These are phyloP conservation scores for Wickerhamomyces alni DNA, from an alignment of 805 yeast species.

Conservation along the genomic window DNA sequence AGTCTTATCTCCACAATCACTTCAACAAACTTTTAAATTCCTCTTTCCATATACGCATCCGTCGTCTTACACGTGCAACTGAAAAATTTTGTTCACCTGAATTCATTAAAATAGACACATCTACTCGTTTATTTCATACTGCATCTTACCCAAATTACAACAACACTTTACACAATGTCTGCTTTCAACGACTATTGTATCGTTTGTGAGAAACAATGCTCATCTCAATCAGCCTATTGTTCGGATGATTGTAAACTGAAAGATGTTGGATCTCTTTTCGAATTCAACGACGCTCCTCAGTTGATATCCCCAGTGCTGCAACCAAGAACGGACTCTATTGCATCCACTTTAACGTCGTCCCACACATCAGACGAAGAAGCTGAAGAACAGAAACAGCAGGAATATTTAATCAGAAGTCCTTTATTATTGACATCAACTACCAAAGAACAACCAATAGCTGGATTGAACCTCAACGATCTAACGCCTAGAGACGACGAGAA, in stretches of 20 bases:
- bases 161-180: conserved; percentile 19
- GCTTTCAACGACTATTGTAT: conserved; percentile 51
- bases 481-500: conserved; percentile 13
- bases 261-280: conserved; percentile 23
- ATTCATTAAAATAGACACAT: too few species aligned
- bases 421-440: conserved; percentile 18
- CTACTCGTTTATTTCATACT: background rate
- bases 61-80: background rate
- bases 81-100: background rate
- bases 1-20: background rate
- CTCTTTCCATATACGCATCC: background rate
- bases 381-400: conserved; percentile 13
- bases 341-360: conserved; percentile 5
- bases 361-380: conserved; percentile 2
- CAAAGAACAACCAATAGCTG: conserved; percentile 22
- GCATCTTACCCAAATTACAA: background rate
- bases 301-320: conserved; percentile 24
- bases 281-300: conserved; percentile 23
- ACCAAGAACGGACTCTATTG: conserved; percentile 21
- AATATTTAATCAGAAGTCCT: conserved; percentile 24
- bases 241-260: conserved; percentile 34
- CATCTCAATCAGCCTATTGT: conserved; percentile 38
- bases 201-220: conserved; percentile 49
- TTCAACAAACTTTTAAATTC: background rate
- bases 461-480: conserved; percentile 18